Base-by-base conservation (phyloP, 768 basidiomycete species). In the Kwoniella dejecticola region DNA sequence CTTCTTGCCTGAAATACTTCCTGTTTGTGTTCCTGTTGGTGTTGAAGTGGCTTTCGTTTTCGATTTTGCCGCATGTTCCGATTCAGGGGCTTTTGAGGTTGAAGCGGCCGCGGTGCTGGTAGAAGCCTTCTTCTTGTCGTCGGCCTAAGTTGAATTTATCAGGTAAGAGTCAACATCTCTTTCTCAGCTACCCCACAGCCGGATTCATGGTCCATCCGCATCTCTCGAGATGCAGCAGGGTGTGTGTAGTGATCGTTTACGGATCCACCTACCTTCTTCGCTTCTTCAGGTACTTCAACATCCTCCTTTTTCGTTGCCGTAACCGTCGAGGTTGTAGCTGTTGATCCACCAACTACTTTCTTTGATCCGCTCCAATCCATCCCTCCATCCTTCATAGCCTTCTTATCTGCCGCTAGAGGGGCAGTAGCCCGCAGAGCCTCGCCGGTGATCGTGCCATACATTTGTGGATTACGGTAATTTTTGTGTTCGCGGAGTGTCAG, bases 371-470 rank as follows among this genome's bases (percentile, higher is more conserved):
- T 60, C 62, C 54, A 74, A 36, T 67, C 55, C 68, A 75, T 75
- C 15, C 36, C 67, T 6, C 74, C 74, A 60, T 72, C 70, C 54
- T 69, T 71, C 60, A 74, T 62, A 33, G 52, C 26, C 31, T 63
- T 65, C 40, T 50, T 63, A 12, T 50, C 30, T 1, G 21, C 54
- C 21, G 49, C 30, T 17, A 8, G 21, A 4, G 45, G 13, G 5
- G 24, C 29, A 29, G 40, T 19, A 40, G 67, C n/a, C n/a, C 42
- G 49, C 41, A 72, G 65, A 0, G 52, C 60, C 23, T 67, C 63
- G 3, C 74, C 74, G 3, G 65, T 63, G 60, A 72, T 75, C 4
- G 69, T 71, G 4, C 69, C 71, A 48, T 75, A 75, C n/a, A 60
- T 41, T 13, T 21, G 6, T 4, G 66, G 58, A 29, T 70, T 52